Base-by-base conservation (phyloP, 1,284 basidiomycete genomes). In the Heterobasidion parviporum region DNA sequence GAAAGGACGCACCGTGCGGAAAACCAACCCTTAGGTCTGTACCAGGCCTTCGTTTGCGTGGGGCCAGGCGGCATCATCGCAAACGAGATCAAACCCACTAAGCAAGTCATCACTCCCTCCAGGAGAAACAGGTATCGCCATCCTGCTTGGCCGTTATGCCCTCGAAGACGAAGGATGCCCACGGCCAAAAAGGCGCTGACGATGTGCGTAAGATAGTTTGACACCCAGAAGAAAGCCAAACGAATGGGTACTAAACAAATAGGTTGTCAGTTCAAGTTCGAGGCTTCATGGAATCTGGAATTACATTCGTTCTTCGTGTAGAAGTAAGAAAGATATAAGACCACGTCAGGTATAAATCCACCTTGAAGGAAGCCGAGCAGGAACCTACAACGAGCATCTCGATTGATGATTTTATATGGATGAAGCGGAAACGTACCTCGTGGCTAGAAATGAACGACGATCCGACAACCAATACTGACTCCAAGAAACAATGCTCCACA, bases 21-120 rank as follows among this genome's bases (percentile, higher is more conserved):
- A 67, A 90, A 89, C 85, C 87, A 90, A 0, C 86, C 85, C 34
- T 83, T 82, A 0, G 81, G 80, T 36, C 84, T 68, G 69, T 78
- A 87, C 80, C 83, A 83, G 0, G 79, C 69, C 61, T 80, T 83
- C 0, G 84, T 87, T 63, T 86, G 82, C 0, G 84, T 85, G 0
- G 85, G 84, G 3, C 79, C 76, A n/a, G 82, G 76, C 0, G 85
- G 85, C 85, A 89, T 86, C 62, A 76, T 72, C 70, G 83, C 81
- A 72, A 83, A 89, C 0, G 82, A 79, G 0, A 72, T 64, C 15
- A 88, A 46, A 0, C 85, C 87, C 56, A 87, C 74, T 44, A 68
- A 33, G 1, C 83, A 66, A 0, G 83, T 85, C 34, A 84, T 52
- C 7, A 72, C 58, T 15, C 79, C 82, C 45, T 58, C 82, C 12